These are phyloP conservation scores for Gossypium stocksii DNA, from an alignment of 345 rosid species.

Conservation along the genomic window DNA sequence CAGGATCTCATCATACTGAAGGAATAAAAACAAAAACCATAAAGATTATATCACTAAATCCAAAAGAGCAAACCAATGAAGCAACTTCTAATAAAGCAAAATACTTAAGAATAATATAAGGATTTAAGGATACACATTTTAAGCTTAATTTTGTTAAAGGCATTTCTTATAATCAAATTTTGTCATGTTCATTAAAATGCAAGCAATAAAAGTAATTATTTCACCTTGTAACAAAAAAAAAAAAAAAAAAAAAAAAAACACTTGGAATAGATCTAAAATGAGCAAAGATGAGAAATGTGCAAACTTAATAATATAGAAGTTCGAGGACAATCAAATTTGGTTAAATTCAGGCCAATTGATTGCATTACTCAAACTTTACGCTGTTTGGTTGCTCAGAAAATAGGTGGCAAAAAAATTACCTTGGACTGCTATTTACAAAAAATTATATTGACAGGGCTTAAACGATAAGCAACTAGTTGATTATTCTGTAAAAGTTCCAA, in stretches of 20 bases:
- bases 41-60: background rate
- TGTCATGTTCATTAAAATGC: background rate
- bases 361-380: background rate
- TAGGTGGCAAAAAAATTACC: background rate
- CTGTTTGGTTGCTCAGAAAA: background rate
- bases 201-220: background rate
- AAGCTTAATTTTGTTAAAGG: background rate
- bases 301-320: background rate
- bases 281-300: background rate
- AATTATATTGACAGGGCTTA: background rate
- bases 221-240: background rate
- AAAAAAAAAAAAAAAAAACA: background rate
- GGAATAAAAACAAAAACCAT: background rate
- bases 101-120: background rate
- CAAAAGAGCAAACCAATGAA: background rate
- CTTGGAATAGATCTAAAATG: background rate
- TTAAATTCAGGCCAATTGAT: background rate
- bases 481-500: background rate
- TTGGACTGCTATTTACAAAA: background rate
- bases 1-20: constrained; percentile 71
- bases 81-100: background rate
- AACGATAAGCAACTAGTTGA: background rate
- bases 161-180: background rate
- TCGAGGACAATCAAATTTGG: background rate
- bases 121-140: background rate